phyloP scores from a whole-genome alignment of 345 rosid genomes.

The Salix dunnii region DNA sequence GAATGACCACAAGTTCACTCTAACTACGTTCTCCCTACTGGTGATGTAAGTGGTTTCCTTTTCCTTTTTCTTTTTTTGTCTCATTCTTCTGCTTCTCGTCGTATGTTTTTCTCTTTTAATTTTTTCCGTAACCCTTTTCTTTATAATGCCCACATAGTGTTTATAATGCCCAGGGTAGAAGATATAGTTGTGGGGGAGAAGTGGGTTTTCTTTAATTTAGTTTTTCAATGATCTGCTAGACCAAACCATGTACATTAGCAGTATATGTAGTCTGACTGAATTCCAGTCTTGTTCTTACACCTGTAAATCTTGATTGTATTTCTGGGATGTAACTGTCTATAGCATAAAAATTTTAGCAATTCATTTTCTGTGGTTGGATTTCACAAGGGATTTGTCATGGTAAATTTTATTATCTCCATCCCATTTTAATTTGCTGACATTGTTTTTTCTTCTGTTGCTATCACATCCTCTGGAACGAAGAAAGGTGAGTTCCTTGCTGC shows the following conservation, averaged over 20 bases:
- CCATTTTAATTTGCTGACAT: not conserved
- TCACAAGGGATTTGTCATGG: not conserved
- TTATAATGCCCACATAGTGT: not conserved
- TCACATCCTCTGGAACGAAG: slow-evolving; percentile 70
- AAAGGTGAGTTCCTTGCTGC: slow-evolving; percentile 75
- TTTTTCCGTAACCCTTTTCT: not conserved
- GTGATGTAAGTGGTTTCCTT: slow-evolving; percentile 58
- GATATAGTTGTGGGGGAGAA: not conserved
- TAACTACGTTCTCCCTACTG: slow-evolving; percentile 79
- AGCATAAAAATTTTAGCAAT: not conserved
- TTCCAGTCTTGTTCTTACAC: not conserved
- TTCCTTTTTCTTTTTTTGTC: not conserved
- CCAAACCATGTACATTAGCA: not conserved
- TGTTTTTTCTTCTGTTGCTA: slow-evolving; percentile 7
- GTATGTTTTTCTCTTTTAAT: not conserved
- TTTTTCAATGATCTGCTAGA: not conserved
- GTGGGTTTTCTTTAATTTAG: not conserved
- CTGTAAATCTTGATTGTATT: not conserved
- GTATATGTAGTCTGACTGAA: not conserved
- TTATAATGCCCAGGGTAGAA: too few species aligned
- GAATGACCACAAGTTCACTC: slow-evolving; percentile 79
- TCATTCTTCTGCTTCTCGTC: not conserved
- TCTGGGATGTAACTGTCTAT: not conserved
- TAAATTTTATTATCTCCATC: not conserved
- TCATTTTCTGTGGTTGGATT: not conserved